Evolutionary conservation across 768 basidiomycete species (phyloP).

Genomic region (Glaciozyma antarctica): DNA sequence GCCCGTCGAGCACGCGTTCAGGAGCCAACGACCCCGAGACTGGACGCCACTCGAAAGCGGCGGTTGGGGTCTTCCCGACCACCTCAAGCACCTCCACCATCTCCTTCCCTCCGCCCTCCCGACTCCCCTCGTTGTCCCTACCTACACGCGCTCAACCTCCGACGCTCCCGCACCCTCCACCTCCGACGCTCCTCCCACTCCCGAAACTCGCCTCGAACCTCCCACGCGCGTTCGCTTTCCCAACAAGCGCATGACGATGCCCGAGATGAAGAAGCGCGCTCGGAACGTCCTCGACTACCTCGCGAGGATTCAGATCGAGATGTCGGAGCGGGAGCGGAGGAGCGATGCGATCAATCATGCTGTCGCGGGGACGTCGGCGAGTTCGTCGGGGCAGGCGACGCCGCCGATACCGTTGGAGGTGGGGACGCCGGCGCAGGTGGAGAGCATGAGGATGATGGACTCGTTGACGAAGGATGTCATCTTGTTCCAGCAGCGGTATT

Average conservation of each 20-base stretch:
- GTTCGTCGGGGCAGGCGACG: neutral
- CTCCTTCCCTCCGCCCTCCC: constrained; percentile 71
- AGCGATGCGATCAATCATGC: neutral
- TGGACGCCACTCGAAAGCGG: constrained; percentile 4
- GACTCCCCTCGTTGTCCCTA: constrained; percentile 61
- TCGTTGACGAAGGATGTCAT: neutral
- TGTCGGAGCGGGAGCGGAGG: constrained; percentile 8
- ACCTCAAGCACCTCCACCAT: constrained; percentile 72
- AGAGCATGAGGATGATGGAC: constrained; percentile 7
- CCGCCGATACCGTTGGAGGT: neutral
- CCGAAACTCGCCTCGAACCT: constrained; percentile 49
- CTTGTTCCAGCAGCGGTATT: constrained; percentile 1
- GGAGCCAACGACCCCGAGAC: constrained; percentile 2
- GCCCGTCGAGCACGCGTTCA: constrained; percentile 15
- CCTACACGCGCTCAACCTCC: constrained; percentile 25
- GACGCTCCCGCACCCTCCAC: constrained; percentile 39
- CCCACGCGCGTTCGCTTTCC: constrained; percentile 77
- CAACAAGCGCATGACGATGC: constrained; percentile 85
- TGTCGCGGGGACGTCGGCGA: neutral
- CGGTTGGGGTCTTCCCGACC: constrained; percentile 80
- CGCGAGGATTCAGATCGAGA: constrained; percentile 50
- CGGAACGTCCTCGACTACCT: constrained; percentile 85
- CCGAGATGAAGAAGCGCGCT: constrained; percentile 93
- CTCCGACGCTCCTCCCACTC: constrained; percentile 54
- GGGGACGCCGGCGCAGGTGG: neutral